A percentile compares a stretch with the other conserved stretches of the same genome.
Conservation (phyloP, 2,329 filamentous ascomycete genomes). For the Trichoderma arundinaceum region DNA sequence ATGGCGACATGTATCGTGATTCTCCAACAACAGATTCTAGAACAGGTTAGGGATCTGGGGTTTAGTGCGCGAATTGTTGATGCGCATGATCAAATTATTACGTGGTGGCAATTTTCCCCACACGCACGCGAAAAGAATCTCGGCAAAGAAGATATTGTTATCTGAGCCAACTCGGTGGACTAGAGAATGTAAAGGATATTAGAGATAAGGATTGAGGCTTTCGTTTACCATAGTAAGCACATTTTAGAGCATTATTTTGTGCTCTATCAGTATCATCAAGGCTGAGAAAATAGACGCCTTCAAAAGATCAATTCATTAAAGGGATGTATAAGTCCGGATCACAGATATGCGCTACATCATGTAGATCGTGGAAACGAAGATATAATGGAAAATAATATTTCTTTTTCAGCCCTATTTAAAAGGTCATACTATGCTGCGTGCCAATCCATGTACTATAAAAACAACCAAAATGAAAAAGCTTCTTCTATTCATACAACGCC, state of each 20-base stretch:
- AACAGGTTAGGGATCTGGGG: slow-evolving; percentile 5
- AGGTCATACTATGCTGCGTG: neutral
- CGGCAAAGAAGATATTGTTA: neutral
- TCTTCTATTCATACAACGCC: slow-evolving; percentile 5
- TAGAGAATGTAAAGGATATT: neutral
- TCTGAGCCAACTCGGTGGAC: neutral
- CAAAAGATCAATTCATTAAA: too few relatives aligned
- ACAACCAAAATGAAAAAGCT: neutral
- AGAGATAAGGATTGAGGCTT: too few relatives aligned
- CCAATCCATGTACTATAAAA: neutral
- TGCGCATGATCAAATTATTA: slow-evolving; percentile 20
- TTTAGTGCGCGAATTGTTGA: slow-evolving; percentile 17
- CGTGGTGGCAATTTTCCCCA: slow-evolving; percentile 19
- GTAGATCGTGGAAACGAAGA: neutral
- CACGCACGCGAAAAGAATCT: neutral
- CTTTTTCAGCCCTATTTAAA: neutral
- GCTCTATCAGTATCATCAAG: too few relatives aligned
- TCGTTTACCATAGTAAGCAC: too few relatives aligned
- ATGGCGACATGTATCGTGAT: neutral
- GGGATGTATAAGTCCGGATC: too few relatives aligned
- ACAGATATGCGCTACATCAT: too few relatives aligned
- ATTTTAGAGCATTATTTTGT: too few relatives aligned
- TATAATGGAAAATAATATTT: neutral
- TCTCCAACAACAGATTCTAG: neutral
- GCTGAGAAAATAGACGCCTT: too few relatives aligned